Evolutionary conservation across 2,329 filamentous ascomycete genomes (phyloP).

Genomic region (Neospermospora avenae): DNA sequence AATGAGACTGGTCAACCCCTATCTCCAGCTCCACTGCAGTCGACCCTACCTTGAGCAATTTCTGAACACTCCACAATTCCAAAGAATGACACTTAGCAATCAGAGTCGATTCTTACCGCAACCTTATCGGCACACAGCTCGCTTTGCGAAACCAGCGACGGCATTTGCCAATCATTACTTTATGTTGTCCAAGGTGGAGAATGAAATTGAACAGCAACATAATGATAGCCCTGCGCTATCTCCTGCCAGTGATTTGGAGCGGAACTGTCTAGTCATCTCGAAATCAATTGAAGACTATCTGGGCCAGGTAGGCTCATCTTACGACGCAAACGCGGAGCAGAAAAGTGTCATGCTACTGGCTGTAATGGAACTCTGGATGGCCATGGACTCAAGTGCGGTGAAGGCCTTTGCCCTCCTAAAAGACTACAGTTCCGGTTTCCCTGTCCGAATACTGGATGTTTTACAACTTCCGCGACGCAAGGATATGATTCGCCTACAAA

Average conservation of each 20-base stretch:
- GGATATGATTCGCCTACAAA: conserved; percentile 44
- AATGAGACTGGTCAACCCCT: conserved; percentile 33
- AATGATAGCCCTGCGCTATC: neutral
- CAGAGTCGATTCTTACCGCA: neutral
- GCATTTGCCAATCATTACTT: conserved; percentile 29
- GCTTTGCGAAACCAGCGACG: neutral
- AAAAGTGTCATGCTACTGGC: conserved; percentile 51
- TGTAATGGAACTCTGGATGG: conserved; percentile 55
- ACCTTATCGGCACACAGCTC: neutral
- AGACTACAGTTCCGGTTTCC: conserved; percentile 51
- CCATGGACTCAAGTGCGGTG: conserved; percentile 48
- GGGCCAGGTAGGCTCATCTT: conserved; percentile 35
- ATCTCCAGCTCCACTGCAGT: conserved; percentile 34
- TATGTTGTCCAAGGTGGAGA: conserved; percentile 21
- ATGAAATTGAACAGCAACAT: conserved; percentile 14
- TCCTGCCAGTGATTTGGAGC: neutral
- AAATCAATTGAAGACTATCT: conserved; percentile 39
- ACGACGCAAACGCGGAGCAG: conserved; percentile 45
- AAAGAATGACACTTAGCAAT: neutral
- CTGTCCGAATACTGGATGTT: conserved; percentile 47
- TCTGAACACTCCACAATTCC: neutral
- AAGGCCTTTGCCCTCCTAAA: conserved; percentile 44
- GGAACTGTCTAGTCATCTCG: conserved; percentile 33
- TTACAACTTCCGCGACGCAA: conserved; percentile 53
- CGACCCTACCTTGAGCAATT: conserved; percentile 30